Evolutionary conservation across 805 yeast species (phyloP), one percentile per base, ranked within the genome.

Genomic region (Hermanozyma aechmeae): DNA sequence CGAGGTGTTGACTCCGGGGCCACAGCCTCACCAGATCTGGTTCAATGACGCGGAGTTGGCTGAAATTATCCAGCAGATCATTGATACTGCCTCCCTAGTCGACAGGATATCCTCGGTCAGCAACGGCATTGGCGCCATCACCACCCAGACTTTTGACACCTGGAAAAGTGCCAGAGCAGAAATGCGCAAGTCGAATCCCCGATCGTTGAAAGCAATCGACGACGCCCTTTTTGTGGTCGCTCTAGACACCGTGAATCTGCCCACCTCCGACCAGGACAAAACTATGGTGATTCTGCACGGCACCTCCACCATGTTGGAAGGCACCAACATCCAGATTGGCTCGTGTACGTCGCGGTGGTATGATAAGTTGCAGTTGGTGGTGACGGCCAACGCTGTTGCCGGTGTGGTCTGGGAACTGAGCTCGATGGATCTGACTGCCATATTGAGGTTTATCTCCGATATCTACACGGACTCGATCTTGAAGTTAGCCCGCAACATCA

Each of bases 371-470:
- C 76, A 72, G 42, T 46, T 73, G 28, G 58, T 73, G 12, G 65
- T 73, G 7, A 68, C 77, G 3, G 54, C 59, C 23, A 73, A 73
- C 45, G 65, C 77, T 0, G 73, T 70, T 14, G 76, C 76, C 2
- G 79, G 77, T 4, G 60, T 73, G 28, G 71, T 70, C 13, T 73
- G 76, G 70, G 78, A 74, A 38, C 65, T 72, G 9, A 59, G 73
- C 2, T 61, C 71, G 14, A 70, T 71, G 68, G 79, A 73, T 46
- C 65, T 72, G 28, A 73, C 78, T 4, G 68, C 76, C 2, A 74
- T 72, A 23, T 51, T 73, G 33, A 48, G 79, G 27, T 73, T 70
- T 39, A 64, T 73, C 33, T 59, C 73, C 45, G 79, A 73, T 40
- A 65, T 73, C 27, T 73, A 70, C 43, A 70, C 79, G 2, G 79